These are phyloP conservation scores for Cordyceps militaris DNA, from an alignment of 2,329 filamentous ascomycete genomes.

Conservation along the genomic window DNA sequence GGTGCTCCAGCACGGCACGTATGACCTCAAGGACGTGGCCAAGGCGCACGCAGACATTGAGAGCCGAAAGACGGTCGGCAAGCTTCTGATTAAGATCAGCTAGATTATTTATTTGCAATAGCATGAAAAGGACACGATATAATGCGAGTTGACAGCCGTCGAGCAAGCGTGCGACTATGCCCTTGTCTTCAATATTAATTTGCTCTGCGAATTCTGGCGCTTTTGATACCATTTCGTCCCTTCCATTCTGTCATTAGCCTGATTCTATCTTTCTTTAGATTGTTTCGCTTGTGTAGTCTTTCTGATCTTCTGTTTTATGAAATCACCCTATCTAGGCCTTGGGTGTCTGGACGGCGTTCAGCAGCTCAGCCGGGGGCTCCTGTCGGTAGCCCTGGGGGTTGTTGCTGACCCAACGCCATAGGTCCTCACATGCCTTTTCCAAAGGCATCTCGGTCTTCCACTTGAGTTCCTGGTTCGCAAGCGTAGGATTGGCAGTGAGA, in stretches of 20 bases:
- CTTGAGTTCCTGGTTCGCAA: conserved; percentile 79
- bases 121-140: too few species aligned
- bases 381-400: conserved; percentile 94
- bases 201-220: neutral
- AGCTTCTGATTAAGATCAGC: conserved; percentile 65
- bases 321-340: conserved; percentile 19
- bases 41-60: conserved; percentile 73
- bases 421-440: conserved; percentile 86
- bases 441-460: conserved; percentile 91
- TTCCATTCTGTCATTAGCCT: neutral
- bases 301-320: conserved; percentile 5
- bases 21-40: conserved; percentile 65
- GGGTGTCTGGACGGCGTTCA: conserved; percentile 53
- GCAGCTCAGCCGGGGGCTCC: conserved; percentile 74
- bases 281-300: conserved; percentile 17
- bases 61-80: conserved; percentile 74
- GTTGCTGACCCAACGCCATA: conserved; percentile 96
- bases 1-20: conserved; percentile 67
- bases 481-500: conserved; percentile 82
- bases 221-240: neutral
- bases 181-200: neutral
- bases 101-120: too few species aligned
- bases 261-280: neutral
- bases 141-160: neutral
- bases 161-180: neutral